Evolutionary conservation across 2,329 filamentous ascomycete species (phyloP).

Genomic region (Aureobasidium sp.): DNA sequence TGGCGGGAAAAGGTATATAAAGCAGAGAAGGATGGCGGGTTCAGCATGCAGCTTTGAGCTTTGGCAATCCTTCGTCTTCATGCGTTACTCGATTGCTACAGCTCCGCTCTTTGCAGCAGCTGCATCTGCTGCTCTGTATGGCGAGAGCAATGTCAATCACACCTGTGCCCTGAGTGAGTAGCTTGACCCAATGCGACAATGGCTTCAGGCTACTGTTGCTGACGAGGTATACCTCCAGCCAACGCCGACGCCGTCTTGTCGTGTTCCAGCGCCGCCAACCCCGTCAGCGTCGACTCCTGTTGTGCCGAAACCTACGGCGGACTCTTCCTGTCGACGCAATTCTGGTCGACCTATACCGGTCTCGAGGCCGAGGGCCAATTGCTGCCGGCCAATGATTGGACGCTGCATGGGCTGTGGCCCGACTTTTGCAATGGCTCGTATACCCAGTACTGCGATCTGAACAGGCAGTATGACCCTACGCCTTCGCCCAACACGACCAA

Average conservation of each 20-base stretch:
- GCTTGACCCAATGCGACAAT: constrained; percentile 16
- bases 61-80: neutral
- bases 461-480: constrained; percentile 56
- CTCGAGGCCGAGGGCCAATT: constrained; percentile 51
- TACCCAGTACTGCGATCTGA: constrained; percentile 61
- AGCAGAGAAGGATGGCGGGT: neutral
- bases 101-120: constrained; percentile 17
- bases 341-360: constrained; percentile 59
- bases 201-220: constrained; percentile 20
- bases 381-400: constrained; percentile 52
- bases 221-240: constrained; percentile 14
- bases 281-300: constrained; percentile 49
- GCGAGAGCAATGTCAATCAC: constrained; percentile 48
- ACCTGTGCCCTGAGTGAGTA: constrained; percentile 46
- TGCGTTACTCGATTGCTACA: neutral
- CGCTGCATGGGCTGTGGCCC: constrained; percentile 55
- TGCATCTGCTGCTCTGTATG: constrained; percentile 37
- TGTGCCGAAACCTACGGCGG: constrained; percentile 60
- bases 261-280: constrained; percentile 42
- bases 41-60: neutral
- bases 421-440: constrained; percentile 51
- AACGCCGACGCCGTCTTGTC: constrained; percentile 34
- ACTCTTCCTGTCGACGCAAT: constrained; percentile 55
- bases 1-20: constrained; percentile 6
- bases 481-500: constrained; percentile 56